These are phyloP conservation scores for Talaromyces stipitatus DNA, from an alignment of 495 filamentous ascomycete genomes.

Conservation along the genomic window DNA sequence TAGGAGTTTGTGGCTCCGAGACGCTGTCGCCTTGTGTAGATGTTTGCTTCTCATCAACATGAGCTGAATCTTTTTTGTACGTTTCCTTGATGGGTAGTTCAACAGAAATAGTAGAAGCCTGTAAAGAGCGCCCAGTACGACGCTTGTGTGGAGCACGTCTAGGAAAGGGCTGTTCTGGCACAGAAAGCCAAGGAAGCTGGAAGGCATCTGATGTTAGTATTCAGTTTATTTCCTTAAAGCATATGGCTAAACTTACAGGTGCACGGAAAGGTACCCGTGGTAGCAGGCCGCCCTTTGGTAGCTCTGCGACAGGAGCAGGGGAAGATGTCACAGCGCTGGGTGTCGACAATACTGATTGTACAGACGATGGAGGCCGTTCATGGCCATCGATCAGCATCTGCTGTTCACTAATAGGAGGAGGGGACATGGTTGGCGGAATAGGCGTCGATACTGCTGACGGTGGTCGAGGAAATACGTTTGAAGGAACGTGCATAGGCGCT, in stretches of 20 bases:
- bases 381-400: constrained; percentile 25
- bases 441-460: constrained; percentile 28
- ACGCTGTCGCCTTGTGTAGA: constrained; percentile 16
- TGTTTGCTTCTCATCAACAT: constrained; percentile 12
- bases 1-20: constrained; percentile 57
- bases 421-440: constrained; percentile 35
- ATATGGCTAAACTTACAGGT: constrained; percentile 45
- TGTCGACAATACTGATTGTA: constrained; percentile 17
- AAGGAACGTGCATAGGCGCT: constrained; percentile 31
- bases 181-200: constrained; percentile 79
- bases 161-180: constrained; percentile 60
- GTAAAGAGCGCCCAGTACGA: constrained; percentile 30
- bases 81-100: constrained; percentile 43
- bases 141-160: constrained; percentile 32
- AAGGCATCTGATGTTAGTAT: neutral
- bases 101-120: constrained; percentile 26
- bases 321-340: constrained; percentile 26
- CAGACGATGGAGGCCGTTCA: constrained; percentile 22
- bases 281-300: constrained; percentile 15
- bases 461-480: constrained; percentile 29
- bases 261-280: constrained; percentile 46
- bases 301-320: constrained; percentile 20
- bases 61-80: constrained; percentile 8
- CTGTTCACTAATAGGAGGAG: constrained; percentile 18
- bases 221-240: constrained; percentile 8